These are phyloP conservation scores for Silene coronaria DNA, from an alignment of 179 eudicot genomes.

Conservation along the genomic window DNA sequence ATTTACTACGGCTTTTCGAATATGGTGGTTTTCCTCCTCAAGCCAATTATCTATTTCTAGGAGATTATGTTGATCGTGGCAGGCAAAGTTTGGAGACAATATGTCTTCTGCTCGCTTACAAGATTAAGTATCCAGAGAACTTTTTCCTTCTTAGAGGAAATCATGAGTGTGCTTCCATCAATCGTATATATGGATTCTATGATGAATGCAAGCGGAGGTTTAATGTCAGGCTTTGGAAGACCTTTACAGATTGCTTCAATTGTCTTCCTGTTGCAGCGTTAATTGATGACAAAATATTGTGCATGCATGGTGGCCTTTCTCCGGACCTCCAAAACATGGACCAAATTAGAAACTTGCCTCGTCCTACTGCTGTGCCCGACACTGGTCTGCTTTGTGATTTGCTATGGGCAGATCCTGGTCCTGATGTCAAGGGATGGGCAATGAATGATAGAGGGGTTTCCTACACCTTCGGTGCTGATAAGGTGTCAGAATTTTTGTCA, in stretches of 20 bases:
- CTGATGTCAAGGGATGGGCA: constrained; percentile 86
- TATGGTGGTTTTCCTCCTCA: constrained; percentile 86
- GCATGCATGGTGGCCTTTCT: constrained; percentile 96
- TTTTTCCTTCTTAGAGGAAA: constrained; percentile 83
- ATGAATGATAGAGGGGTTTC: constrained; percentile 97
- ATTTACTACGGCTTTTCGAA: constrained; percentile 74
- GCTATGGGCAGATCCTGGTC: constrained; percentile 93
- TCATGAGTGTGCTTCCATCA: constrained; percentile 84
- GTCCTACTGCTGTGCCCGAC: constrained; percentile 79
- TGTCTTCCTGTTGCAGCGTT: constrained; percentile 87
- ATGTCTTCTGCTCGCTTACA: constrained; percentile 80
- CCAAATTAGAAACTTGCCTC: constrained; percentile 71
- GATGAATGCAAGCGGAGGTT: constrained; percentile 85
- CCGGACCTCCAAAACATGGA: constrained; percentile 75
- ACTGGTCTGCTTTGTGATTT: constrained; percentile 88
- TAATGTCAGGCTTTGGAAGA: constrained; percentile 85
- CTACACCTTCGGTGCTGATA: constrained; percentile 84
- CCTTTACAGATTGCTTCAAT: constrained; percentile 80
- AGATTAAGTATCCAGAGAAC: constrained; percentile 75
- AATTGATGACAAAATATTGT: constrained; percentile 71
- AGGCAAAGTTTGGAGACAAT: constrained; percentile 81
- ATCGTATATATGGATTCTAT: constrained; percentile 75
- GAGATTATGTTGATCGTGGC: constrained; percentile 88
- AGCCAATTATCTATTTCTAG: constrained; percentile 73
- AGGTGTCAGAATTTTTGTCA: constrained; percentile 66